Evolutionary conservation across 2,329 filamentous ascomycete genomes (phyloP).

Genomic region (Clathrospora elynae): DNA sequence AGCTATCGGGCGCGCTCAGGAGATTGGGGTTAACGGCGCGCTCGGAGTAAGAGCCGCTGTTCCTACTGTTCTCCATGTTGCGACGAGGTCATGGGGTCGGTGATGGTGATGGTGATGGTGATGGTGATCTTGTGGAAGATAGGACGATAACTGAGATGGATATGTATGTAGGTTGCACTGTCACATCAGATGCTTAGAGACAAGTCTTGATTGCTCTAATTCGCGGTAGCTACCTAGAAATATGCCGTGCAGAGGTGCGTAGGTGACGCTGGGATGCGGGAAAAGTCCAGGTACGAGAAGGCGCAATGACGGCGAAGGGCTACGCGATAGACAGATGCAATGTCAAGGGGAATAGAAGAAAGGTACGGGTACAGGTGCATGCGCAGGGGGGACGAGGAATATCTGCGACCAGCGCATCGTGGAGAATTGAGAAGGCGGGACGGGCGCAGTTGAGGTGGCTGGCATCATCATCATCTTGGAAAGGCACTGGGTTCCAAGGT

Average conservation of each 20-base stretch:
- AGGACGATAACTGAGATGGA: constrained; percentile 12
- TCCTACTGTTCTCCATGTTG: constrained; percentile 41
- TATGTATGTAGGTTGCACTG: constrained; percentile 21
- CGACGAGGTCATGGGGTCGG: constrained; percentile 26
- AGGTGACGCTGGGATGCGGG: constrained; percentile 16
- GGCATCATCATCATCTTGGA: constrained; percentile 12
- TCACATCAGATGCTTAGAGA: constrained; percentile 25
- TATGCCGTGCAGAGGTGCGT: constrained; percentile 12
- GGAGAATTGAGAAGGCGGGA: constrained; percentile 23
- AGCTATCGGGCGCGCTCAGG: constrained; percentile 34
- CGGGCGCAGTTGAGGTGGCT: constrained; percentile 9
- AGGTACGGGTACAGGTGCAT: constrained; percentile 6
- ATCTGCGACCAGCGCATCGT: constrained; percentile 28
- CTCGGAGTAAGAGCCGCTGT: constrained; percentile 31
- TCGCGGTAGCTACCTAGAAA: constrained; percentile 32
- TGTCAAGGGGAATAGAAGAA: constrained; percentile 27
- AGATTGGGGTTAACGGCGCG: constrained; percentile 29
- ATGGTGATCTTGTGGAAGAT: constrained; percentile 16
- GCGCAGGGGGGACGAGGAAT: constrained; percentile 16
- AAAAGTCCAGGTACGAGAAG: constrained; percentile 4
- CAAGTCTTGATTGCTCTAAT: constrained; percentile 18
- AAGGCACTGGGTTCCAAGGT: constrained; percentile 4
- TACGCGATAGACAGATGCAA: constrained; percentile 18
- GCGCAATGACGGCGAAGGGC: constrained; percentile 13
- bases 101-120: constrained; percentile 13